Base-by-base conservation (phyloP, 2,329 filamentous ascomycete species). In the Talaromyces sp. region DNA sequence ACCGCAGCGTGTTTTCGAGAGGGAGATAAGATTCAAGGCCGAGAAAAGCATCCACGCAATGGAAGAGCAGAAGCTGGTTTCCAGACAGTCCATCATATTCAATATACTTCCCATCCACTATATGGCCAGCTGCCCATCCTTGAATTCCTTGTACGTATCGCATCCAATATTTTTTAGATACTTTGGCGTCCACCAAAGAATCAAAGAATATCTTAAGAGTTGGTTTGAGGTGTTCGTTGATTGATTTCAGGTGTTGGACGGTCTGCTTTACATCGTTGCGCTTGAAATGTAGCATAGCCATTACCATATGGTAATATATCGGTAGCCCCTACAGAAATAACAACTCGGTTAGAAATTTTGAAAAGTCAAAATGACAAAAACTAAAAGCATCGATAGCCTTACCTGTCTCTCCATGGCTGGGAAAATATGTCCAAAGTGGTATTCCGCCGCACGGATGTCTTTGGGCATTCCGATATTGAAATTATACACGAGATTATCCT, bases 91-190 rank as follows among this genome's bases (percentile, higher is more conserved):
- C 52, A 33, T 55, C 52, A 25, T 55, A 65, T 27, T 75, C 75
- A 60, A 75, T 70, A 53, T 68, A 75, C 53, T 72, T 70, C 27
- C 67, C 68, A 28, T 69, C 65, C 17, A 68, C 53, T 5, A 65
- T 64, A 5, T 68, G 62, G n/a, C 70, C 73, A 39, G 67, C 64
- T 4, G 71, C 75, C 75, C 75, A 78, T 11, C 65, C 74, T 44
- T 71, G 70, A 49, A 77, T 76, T 3, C 75, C 74, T 61, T 76
- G 75, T 1, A 74, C 66, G 53, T 71, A 67, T 13, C 62, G 66
- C 42, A 75, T 58, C 74, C 74, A 78, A 5, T 71, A 69, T 0
- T 64, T 63, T 6, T 61, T 61, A 0, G 72, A 64, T 5, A 77
- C 67, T 19, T 62, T 65, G 2, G 61, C 51, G 39, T 75, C 70